A percentile compares a stretch with the other conserved stretches of the same genome.
These are phyloP conservation scores for Cucumis hystrix DNA, from an alignment of 306 rosid genomes.

Conservation along the genomic window DNA sequence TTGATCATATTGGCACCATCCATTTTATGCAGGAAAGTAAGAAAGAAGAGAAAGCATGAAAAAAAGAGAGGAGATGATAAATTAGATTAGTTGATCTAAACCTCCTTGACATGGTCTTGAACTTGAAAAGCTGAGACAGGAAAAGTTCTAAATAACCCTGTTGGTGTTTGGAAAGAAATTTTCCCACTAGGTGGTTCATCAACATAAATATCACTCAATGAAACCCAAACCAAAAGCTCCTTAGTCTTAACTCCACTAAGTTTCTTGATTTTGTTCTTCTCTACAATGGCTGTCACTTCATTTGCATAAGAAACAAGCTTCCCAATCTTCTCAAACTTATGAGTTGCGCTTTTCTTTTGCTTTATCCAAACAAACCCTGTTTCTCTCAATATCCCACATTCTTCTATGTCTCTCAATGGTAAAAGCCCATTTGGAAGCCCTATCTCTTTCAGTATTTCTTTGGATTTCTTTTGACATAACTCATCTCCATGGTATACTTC, in stretches of 20 bases:
- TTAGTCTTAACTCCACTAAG: conserved; percentile 72
- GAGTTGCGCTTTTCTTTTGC: conserved; percentile 47
- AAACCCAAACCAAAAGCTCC: conserved; percentile 76
- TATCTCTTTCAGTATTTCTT: conserved; percentile 38
- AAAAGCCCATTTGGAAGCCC: conserved; percentile 58
- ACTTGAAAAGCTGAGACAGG: too few relatives aligned
- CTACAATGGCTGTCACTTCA: conserved; percentile 58
- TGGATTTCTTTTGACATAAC: conserved; percentile 45
- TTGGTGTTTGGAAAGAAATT: conserved; percentile 50
- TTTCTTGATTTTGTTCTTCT: conserved; percentile 50
- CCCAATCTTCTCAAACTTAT: conserved; percentile 72
- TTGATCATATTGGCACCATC: too few relatives aligned
- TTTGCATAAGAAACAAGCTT: conserved; percentile 44
- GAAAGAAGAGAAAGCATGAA: too few relatives aligned
- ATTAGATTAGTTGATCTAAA: too few relatives aligned
- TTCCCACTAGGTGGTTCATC: conserved; percentile 67
- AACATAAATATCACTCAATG: conserved; percentile 44
- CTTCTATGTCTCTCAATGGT: conserved; percentile 61
- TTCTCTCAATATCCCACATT: conserved; percentile 56
- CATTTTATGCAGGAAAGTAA: too few relatives aligned
- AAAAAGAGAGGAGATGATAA: too few relatives aligned
- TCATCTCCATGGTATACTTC: conserved; percentile 60
- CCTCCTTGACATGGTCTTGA: too few relatives aligned
- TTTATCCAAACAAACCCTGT: conserved; percentile 81
- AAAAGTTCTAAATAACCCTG: conserved; percentile 25